phyloP scores from a whole-genome alignment of 345 rosid species.

The Pugionium cornutum region DNA sequence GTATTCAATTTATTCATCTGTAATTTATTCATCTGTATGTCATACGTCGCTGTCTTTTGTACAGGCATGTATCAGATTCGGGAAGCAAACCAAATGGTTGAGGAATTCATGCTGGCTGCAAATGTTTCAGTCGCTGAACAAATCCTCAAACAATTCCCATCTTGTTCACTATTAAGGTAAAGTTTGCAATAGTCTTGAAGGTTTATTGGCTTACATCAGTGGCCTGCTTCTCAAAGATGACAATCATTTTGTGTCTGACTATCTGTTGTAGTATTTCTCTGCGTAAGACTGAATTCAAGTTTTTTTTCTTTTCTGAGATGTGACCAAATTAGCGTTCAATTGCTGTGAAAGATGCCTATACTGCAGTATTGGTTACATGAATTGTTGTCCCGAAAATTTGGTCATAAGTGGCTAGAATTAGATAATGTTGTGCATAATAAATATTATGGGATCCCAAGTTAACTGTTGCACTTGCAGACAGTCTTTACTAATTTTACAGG shows the following conservation, averaged over 20 bases:
- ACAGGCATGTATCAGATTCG: slow-evolving; percentile 98
- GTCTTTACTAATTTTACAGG: neutral
- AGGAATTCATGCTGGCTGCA: slow-evolving; percentile 99
- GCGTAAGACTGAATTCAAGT: neutral
- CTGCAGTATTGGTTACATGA: slow-evolving; percentile 6
- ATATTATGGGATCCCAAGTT: slow-evolving; percentile 19
- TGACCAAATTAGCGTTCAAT: slow-evolving; percentile 12
- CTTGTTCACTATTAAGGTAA: slow-evolving; percentile 79
- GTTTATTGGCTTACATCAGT: neutral
- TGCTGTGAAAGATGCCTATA: slow-evolving; percentile 24
- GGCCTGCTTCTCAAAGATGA: slow-evolving; percentile 7
- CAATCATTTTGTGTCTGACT: neutral
- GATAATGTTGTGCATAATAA: slow-evolving; percentile 14
- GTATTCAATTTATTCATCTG: slow-evolving; percentile 2
- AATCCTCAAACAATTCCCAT: slow-evolving; percentile 68
- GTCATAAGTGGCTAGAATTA: slow-evolving; percentile 1
- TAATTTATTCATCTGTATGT: slow-evolving; percentile 32
- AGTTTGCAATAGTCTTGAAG: slow-evolving; percentile 8
- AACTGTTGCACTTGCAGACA: neutral
- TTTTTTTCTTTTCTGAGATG: neutral
- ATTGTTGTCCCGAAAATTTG: neutral
- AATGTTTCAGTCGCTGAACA: slow-evolving; percentile 94
- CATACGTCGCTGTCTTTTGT: slow-evolving; percentile 29
- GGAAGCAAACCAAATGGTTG: slow-evolving; percentile 99
- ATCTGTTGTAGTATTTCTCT: slow-evolving; percentile 10